Evolutionary conservation across 2,329 filamentous ascomycete genomes (phyloP).

Genomic region (Talaromyces pinophilus): DNA sequence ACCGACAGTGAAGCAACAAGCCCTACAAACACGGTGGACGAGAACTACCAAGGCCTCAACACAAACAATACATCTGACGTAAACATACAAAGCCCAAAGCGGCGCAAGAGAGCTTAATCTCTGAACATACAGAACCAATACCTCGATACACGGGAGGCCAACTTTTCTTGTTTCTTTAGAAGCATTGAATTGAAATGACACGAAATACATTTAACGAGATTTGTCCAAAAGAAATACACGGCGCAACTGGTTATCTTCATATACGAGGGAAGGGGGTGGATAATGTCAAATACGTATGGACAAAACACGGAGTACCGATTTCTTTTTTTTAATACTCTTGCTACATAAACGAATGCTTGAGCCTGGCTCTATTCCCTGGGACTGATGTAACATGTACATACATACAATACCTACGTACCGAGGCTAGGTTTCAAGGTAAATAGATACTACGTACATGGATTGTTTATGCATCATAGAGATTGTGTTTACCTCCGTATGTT

Average conservation of each 20-base stretch:
- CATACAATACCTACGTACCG: background rate
- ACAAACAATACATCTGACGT: background rate
- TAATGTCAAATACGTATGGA: background rate
- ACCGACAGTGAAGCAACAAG: slow-evolving; percentile 49
- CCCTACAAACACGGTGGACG: slow-evolving; percentile 40
- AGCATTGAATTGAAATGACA: background rate
- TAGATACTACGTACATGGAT: background rate
- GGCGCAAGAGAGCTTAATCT: slow-evolving; percentile 12
- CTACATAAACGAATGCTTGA: background rate
- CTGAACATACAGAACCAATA: background rate
- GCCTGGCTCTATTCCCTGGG: background rate
- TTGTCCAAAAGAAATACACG: background rate
- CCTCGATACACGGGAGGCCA: background rate
- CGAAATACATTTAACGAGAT: background rate
- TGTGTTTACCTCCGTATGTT: background rate
- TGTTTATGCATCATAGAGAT: background rate
- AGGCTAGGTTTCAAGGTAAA: background rate
- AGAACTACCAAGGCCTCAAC: slow-evolving; percentile 26
- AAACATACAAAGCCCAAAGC: slow-evolving; percentile 19
- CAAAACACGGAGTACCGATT: background rate
- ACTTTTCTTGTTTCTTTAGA: background rate
- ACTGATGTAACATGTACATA: background rate
- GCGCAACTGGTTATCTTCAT: background rate
- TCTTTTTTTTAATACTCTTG: background rate
- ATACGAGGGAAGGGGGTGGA: background rate